Base-by-base conservation (phyloP, 768 basidiomycete species). In the Panellus pusillus region DNA sequence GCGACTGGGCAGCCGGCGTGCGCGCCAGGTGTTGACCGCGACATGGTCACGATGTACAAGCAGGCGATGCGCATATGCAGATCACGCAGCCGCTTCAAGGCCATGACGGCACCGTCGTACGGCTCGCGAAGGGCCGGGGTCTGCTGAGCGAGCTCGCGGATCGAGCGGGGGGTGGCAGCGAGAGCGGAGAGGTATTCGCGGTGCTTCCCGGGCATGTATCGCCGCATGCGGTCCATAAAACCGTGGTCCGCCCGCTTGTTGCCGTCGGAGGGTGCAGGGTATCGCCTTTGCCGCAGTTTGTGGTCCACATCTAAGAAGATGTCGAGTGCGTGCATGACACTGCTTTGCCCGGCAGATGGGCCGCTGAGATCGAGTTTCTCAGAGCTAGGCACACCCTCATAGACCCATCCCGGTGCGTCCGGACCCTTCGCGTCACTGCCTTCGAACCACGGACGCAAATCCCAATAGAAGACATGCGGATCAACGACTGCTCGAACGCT, bases 181-280 rank as follows among this genome's bases (percentile, higher is more conserved):
- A 98, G 79, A 62, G 84, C 81, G 19, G 72, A 69, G 50, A 98
- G 80, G 73, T 93, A 98, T 42, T 87, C 83, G 39, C 91, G 86
- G 72, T 98, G 96, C 49, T 81, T 82, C 13, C 89, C 88, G 0
- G 96, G 95, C 96, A 98, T 98, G 72, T 98, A 98, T 18, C 82
- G 81, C 52, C 91, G 75, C 94, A 97, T 97, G 44, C 92, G 80
- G 53, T 89, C 86, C 87, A 98, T 93, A 74, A 98, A 98, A 0
- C 85, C 82, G 35, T 72, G 77, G 69, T 82, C 91, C 37, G 78
- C 87, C 62, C 69, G 80, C 71, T 81, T 84, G 67, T 91, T 83
- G 52, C 75, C 69, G 43, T 77, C 70, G 48, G 90, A 84, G 48
- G 93, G 79, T 19, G 81, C 72, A 57, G 88, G 89, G 70, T 82